phyloP scores from a whole-genome alignment of 1,284 basidiomycete species.

The Takashimella koratensis region DNA sequence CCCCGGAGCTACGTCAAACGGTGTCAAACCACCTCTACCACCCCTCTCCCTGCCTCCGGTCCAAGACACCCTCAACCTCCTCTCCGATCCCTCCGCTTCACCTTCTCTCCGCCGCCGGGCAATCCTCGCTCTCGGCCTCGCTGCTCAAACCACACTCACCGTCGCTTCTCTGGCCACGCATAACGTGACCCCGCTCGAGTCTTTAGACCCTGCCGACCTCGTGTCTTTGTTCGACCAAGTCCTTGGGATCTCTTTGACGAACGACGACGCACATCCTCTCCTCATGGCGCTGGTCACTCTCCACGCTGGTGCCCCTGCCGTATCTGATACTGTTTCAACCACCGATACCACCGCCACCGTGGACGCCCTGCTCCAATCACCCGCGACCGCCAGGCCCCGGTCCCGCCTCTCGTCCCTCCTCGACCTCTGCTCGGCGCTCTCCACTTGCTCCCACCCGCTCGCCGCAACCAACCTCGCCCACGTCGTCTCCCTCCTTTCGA shows the following conservation, averaged over 20 bases:
- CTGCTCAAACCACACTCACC: background rate
- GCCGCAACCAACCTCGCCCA: constrained; percentile 2
- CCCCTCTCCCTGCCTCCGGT: background rate
- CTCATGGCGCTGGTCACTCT: background rate
- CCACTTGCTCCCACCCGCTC: constrained; percentile 1
- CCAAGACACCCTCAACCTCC: background rate
- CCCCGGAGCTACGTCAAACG: background rate
- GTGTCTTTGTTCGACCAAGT: background rate
- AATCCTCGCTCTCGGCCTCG: background rate
- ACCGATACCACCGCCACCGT: background rate
- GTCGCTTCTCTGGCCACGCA: background rate
- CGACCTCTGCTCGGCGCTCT: background rate
- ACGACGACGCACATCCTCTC: background rate
- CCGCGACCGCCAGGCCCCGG: background rate
- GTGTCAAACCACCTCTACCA: background rate
- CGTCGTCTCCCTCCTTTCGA: background rate
- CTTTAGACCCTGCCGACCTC: background rate
- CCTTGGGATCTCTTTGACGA: background rate
- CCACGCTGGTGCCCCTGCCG: background rate
- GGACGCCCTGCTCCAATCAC: background rate
- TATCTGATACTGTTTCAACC: background rate
- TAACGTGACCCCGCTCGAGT: background rate
- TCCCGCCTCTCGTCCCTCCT: constrained; percentile 5
- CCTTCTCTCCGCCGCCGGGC: background rate
- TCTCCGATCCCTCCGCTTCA: no score